Base-by-base conservation (phyloP, 2,329 filamentous ascomycete species). In the Hymenoscyphus fructigenus region DNA sequence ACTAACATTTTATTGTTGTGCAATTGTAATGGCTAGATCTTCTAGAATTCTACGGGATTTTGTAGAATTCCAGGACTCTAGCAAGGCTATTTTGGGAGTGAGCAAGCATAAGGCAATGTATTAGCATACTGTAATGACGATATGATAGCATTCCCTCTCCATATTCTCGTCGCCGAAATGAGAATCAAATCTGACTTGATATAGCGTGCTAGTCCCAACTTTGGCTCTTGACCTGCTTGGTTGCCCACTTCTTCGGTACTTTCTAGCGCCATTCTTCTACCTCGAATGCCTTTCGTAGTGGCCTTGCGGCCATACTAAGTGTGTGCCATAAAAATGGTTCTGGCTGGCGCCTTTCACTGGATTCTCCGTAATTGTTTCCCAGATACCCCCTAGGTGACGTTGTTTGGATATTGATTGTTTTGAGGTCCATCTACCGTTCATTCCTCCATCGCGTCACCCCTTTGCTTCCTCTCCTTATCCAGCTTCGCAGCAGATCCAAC, bases 401-500 rank as follows among this genome's bases (percentile, higher is more conserved):
- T 23, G 5, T 14, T 50, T 10, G 9, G 12, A 23, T 53, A 26
- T 10, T 53, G 23, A 2, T 53, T 23, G 23, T 53, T 26, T 53
- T 23, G 6, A 23, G 4, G 5, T 26, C 4, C 44, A 53, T 14
- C 9, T 29, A 28, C n/a, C 14, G 53, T 68, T 70, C 67, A 77
- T 68, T 76, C 75, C 68, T 81, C 79, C 80, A 83, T 82, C 72
- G 76, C 76, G 69, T 80, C 79, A 7, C 73, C 72, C 50, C 70
- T 65, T 60, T 73, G 71, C 50, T 70, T 74, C 59, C 67, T 75
- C 41, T 72, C 73, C 69, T 67, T 70, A 73, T 66, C 78, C 71
- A 58, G 76, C 75, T 74, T 73, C 66, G 82, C 79, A 66, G 72
- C 71, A 10, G 77, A 69, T 0, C 84, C 84, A 55, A 83, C 80